These are phyloP conservation scores for Pittosporum tobira DNA, from an alignment of 129 eudicot genomes.

Conservation along the genomic window DNA sequence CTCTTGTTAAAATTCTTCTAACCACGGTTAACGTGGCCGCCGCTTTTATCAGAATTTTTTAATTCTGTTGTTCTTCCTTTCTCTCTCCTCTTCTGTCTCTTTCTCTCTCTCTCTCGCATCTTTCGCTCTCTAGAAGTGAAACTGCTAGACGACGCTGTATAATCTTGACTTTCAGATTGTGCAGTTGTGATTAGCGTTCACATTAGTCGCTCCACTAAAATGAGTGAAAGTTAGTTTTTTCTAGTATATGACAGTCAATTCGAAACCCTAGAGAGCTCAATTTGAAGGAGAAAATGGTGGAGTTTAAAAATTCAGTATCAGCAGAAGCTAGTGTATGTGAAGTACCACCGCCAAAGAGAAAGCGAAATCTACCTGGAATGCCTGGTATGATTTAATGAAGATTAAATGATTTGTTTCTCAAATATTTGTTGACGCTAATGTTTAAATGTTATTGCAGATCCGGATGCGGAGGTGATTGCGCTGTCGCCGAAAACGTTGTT, in stretches of 20 bases:
- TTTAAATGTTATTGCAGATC: constrained; percentile 33
- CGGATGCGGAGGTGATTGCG: constrained; percentile 75
- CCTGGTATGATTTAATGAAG: constrained; percentile 36
- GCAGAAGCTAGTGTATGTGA: constrained; percentile 25
- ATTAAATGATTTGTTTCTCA: too few species aligned
- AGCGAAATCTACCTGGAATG: constrained; percentile 71
- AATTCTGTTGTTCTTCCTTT: not conserved
- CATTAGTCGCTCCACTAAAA: constrained; percentile 12
- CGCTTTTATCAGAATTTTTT: constrained; percentile 27
- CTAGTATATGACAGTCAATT: constrained; percentile 3
- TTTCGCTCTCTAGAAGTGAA: not conserved
- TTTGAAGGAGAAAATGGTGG: constrained; percentile 29
- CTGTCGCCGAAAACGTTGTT: constrained; percentile 63
- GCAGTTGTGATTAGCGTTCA: not conserved
- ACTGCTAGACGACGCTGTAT: constrained; percentile 26
- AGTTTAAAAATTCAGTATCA: constrained; percentile 36
- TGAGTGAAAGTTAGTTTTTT: not conserved
- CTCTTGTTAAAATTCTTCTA: constrained; percentile 6
- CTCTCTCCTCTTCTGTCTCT: constrained; percentile 3
- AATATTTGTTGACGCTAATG: not conserved
- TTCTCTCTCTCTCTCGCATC: constrained; percentile 6
- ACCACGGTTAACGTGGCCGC: constrained; percentile 38
- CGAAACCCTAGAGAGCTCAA: constrained; percentile 7
- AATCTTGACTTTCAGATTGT: constrained; percentile 6
- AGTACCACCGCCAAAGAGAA: constrained; percentile 35